Conservation (phyloP, 2,329 filamentous ascomycete species). For the Harringtonia aguacate region DNA sequence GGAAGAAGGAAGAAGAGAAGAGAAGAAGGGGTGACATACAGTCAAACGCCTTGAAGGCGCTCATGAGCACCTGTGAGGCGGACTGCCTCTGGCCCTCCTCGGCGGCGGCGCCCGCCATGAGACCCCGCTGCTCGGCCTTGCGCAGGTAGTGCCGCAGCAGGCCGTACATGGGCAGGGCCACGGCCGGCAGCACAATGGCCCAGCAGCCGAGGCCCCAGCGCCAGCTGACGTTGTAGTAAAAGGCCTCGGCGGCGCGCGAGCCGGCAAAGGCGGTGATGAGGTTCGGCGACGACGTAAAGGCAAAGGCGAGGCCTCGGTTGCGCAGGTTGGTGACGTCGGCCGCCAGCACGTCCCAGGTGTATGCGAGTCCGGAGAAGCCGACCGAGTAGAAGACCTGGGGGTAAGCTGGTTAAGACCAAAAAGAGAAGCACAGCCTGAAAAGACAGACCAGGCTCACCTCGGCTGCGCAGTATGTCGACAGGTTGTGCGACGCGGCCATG, state of each 20-base stretch:
- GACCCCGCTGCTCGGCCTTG: constrained; percentile 44
- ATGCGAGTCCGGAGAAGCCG: constrained; percentile 29
- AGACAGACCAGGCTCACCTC: constrained; percentile 27
- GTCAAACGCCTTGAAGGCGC: constrained; percentile 53
- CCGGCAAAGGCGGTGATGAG: constrained; percentile 54
- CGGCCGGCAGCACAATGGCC: constrained; percentile 49
- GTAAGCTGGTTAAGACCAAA: no score
- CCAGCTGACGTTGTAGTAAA: constrained; percentile 43
- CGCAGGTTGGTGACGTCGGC: constrained; percentile 55
- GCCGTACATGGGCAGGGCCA: constrained; percentile 43
- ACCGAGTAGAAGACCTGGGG: constrained; percentile 43
- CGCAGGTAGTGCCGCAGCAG: constrained; percentile 47
- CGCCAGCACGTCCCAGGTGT: constrained; percentile 43
- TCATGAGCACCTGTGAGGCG: constrained; percentile 29
- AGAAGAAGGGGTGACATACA: constrained; percentile 28
- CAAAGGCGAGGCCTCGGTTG: constrained; percentile 53
- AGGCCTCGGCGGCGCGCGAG: constrained; percentile 39
- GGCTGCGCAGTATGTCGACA: constrained; percentile 50
- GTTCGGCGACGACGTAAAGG: constrained; percentile 53
- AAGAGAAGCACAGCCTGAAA: no score
- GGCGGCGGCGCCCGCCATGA: constrained; percentile 30
- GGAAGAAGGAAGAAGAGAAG: constrained; percentile 34
- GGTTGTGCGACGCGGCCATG: constrained; percentile 51
- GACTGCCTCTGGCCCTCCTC: constrained; percentile 37
- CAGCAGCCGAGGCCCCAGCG: constrained; percentile 59